Base-by-base conservation (phyloP, 805 yeast species). In the Saturnispora zaruensis region DNA sequence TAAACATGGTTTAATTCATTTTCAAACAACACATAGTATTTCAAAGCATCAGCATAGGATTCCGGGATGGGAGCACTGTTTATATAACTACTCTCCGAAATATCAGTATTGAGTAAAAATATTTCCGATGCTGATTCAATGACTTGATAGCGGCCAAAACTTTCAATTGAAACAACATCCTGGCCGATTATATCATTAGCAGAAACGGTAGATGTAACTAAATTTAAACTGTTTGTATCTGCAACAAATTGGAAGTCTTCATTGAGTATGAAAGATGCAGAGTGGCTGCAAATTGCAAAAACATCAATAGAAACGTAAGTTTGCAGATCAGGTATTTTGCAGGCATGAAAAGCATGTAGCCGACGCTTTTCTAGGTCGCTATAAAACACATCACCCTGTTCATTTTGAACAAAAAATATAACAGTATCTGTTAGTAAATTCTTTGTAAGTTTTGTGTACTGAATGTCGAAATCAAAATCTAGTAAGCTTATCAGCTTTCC, bases 91-190 rank as follows among this genome's bases (percentile, higher is more conserved):
- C 37, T 11, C 26, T 42, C 50, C 3, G 46, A 42, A 20, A 48
- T 16, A 24, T 41, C 46, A 6, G 37, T 33, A 26, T 66, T 65
- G 36, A 56, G 57, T 4, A 63, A 33, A n/a, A 28, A 52, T 3
- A 56, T 30, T 1, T 33, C 26, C 4, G 55, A 41, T 5, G 51
- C 30, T 0, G 63, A 30, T 14, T 24, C 28, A 7, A 46, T 32
- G 23, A 51, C 33, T 20, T 46, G 40, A 32, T 45, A 45, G 3
- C 46, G 26, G 8, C 41, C 37, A 16, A 53, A 18, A 3, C 49
- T 16, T 25, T 45, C 43, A 16, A 48, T 44, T 5, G 30, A 20
- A 6, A 40, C 24, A 14, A 51, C 21, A 13, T 26, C 23, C 9
- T 25, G 20, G 7, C n/a, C 30, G 7, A 49, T 24, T 1, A 53